These are phyloP conservation scores for Crucibulum parvulum DNA, from an alignment of 1,284 basidiomycete species.

Conservation along the genomic window DNA sequence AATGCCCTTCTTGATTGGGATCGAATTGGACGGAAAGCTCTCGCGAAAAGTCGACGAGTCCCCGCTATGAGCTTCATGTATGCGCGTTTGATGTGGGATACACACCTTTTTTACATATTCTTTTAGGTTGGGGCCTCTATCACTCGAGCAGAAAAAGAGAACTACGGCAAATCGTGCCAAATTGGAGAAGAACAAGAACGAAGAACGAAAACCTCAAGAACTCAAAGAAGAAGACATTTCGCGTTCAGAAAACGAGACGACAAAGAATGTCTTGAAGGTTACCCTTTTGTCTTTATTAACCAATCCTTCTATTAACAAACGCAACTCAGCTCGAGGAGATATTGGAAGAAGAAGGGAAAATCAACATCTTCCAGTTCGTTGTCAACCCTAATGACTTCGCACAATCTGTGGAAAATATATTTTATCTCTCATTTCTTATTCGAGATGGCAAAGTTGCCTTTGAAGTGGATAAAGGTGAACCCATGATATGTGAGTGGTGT, in stretches of 20 bases:
- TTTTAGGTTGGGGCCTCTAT: slow-evolving; percentile 78
- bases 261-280: slow-evolving; percentile 77
- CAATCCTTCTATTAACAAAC: neutral
- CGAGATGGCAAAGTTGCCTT: slow-evolving; percentile 83
- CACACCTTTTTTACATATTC: slow-evolving; percentile 1
- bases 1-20: slow-evolving; percentile 70
- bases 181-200: slow-evolving; percentile 76
- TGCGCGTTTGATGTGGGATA: slow-evolving; percentile 19
- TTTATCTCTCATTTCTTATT: slow-evolving; percentile 92
- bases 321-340: slow-evolving; percentile 58
- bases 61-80: slow-evolving; percentile 85
- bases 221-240: slow-evolving; percentile 79
- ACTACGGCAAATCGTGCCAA: slow-evolving; percentile 63
- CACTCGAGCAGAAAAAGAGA: slow-evolving; percentile 79
- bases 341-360: slow-evolving; percentile 52
- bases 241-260: slow-evolving; percentile 82
- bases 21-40: slow-evolving; percentile 73
- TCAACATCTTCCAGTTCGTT: slow-evolving; percentile 86
- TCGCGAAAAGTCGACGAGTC: slow-evolving; percentile 77
- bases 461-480: slow-evolving; percentile 72
- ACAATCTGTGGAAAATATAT: slow-evolving; percentile 93
- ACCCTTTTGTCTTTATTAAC: slow-evolving; percentile 19
- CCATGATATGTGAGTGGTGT: slow-evolving; percentile 68
- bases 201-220: slow-evolving; percentile 74
- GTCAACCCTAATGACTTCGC: slow-evolving; percentile 89